Evolutionary conservation across 2,329 filamentous ascomycete species (phyloP), one percentile per base, ranked within the genome.

Genomic region (Dactylellina cionopaga): DNA sequence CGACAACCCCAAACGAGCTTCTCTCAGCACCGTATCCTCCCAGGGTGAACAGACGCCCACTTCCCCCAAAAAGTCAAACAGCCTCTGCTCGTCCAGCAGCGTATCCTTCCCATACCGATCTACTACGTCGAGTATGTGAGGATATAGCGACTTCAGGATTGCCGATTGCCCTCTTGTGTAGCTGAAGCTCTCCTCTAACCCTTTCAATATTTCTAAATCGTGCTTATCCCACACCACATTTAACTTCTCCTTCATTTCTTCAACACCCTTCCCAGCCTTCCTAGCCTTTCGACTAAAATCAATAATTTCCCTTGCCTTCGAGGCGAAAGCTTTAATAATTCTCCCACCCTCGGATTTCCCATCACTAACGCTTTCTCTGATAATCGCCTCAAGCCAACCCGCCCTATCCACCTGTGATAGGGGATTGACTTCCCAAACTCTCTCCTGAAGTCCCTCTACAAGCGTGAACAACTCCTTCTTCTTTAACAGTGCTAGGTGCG

Each of bases 41-140:
- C 89, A 91, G 0, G 90, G 89, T 5, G 86, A 81, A 41, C 92
- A 84, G 58, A 88, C 86, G 9, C 90, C 90, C 39, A 93, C 83
- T 78, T 95, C 91, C 77, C 93, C 90, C 27, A 95, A 80, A 74
- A 93, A 92, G 0, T 86, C 84, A 83, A 86, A 88, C 33, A 85
- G 85, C 3, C 83, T 82, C 39, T 79, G 78, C 11, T 81, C 78
- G 22, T 83, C 82, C 35, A 87, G 81, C 52, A 80, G 79, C 49
- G 84, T 80, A 15, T 79, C 80, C 5, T 85, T 81, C 77, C 94
- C 94, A n/a, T 71, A 71, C 59, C 88, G 82, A 0, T 83, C 84
- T 0, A 87, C 81, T 6, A 86, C 84, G 17, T 87, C 85, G 35
- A 95, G 79, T 33, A 95, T 83, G 10, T 86, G 80, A 3, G 90